A percentile compares a stretch with the other conserved stretches of the same genome.
Conservation (phyloP, 2,329 filamentous ascomycete species). For the Pestalotiopsis sp. region DNA sequence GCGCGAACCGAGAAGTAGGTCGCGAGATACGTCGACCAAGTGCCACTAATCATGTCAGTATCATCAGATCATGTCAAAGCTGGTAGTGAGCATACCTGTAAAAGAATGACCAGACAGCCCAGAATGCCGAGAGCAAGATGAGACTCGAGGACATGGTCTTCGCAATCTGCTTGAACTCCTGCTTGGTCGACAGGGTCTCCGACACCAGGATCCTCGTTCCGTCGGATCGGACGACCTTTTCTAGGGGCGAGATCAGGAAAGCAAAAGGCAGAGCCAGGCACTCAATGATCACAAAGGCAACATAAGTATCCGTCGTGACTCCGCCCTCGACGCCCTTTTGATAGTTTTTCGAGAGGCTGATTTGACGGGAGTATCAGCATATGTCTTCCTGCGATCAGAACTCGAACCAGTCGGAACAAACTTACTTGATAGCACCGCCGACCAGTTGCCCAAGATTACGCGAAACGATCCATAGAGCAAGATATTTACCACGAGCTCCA, state of each 20-base stretch:
- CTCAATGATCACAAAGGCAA: slow-evolving; percentile 49
- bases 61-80: background rate
- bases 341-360: slow-evolving; percentile 38
- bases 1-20: slow-evolving; percentile 46
- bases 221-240: slow-evolving; percentile 45
- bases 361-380: background rate
- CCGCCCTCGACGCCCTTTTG: slow-evolving; percentile 36
- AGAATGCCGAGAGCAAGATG: slow-evolving; percentile 38
- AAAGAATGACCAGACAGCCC: slow-evolving; percentile 49
- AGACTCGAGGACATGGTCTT: slow-evolving; percentile 39
- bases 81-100: slow-evolving; percentile 30
- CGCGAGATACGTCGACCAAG: slow-evolving; percentile 46
- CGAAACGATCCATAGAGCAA: slow-evolving; percentile 49
- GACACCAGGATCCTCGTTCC: slow-evolving; percentile 43
- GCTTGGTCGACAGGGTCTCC: slow-evolving; percentile 39
- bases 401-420: background rate
- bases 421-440: slow-evolving; percentile 46
- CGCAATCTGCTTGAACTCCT: slow-evolving; percentile 40
- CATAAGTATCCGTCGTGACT: slow-evolving; percentile 44
- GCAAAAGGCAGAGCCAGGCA: slow-evolving; percentile 46
- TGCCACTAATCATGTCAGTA: slow-evolving; percentile 29
- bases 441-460: slow-evolving; percentile 48
- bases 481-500: slow-evolving; percentile 46
- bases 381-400: too few species aligned
- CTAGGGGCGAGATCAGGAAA: slow-evolving; percentile 45